Evolutionary conservation across 225 moss, liverwort and hornwort genomes (phyloP).

Genomic region (Pseudisothecium myosuroides): DNA sequence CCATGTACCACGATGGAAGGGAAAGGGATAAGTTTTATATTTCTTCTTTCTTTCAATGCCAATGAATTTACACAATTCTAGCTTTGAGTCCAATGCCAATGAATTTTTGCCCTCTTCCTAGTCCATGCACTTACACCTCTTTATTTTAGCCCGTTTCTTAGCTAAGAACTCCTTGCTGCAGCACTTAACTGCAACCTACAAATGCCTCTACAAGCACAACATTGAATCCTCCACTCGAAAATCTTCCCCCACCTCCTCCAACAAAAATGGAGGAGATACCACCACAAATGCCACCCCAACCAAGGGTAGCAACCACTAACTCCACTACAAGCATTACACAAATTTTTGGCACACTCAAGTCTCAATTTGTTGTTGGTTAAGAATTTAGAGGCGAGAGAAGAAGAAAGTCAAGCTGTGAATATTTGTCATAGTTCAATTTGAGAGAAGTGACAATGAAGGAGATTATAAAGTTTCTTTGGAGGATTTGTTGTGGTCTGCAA

Average conservation of each 20-base stretch:
- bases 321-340: neutral
- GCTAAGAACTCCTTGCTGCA: neutral
- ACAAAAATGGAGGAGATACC: neutral
- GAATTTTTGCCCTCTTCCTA: neutral
- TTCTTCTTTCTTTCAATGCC: neutral
- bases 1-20: too few species aligned
- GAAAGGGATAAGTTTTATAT: neutral
- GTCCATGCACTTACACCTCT: neutral
- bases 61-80: neutral
- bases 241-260: too few species aligned
- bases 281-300: neutral
- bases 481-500: neutral
- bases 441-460: neutral
- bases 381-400: neutral
- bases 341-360: neutral
- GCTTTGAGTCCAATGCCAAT: neutral
- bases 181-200: fast-evolving
- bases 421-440: neutral
- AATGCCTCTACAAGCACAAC: neutral
- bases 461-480: neutral
- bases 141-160: neutral
- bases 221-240: neutral
- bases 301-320: neutral
- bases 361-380: neutral
- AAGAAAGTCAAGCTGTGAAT: neutral